These are phyloP conservation scores for Epichloe sibirici DNA, from an alignment of 2,329 filamentous ascomycete species.

Conservation along the genomic window DNA sequence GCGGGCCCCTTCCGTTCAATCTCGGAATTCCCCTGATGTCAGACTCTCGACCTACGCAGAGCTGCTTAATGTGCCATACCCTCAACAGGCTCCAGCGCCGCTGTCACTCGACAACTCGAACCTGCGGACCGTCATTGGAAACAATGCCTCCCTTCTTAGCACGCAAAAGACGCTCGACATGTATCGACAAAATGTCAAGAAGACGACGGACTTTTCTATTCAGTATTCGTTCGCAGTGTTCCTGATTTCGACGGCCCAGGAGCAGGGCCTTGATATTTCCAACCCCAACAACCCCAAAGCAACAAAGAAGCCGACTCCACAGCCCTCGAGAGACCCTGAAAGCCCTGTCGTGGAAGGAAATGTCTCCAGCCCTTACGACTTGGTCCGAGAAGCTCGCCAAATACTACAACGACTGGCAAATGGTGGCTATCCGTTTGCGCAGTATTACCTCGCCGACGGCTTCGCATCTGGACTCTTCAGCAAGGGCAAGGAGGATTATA, in stretches of 20 bases:
- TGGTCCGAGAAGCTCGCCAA: constrained; percentile 76
- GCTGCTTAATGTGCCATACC: constrained; percentile 59
- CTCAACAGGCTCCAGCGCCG: constrained; percentile 59
- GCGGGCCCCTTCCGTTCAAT: constrained; percentile 36
- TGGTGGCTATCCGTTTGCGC: constrained; percentile 86
- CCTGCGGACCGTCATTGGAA: constrained; percentile 67
- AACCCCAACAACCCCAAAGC: constrained; percentile 32
- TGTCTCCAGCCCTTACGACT: constrained; percentile 46
- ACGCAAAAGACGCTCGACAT: constrained; percentile 92
- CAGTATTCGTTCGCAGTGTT: constrained; percentile 97
- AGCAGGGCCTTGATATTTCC: constrained; percentile 49
- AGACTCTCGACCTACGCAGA: constrained; percentile 44
- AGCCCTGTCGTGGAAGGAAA: constrained; percentile 33
- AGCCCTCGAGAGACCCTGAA: constrained; percentile 33
- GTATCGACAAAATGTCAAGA: constrained; percentile 95
- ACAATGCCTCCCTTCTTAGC: constrained; percentile 81
- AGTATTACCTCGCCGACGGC: constrained; percentile 94
- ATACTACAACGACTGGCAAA: constrained; percentile 81
- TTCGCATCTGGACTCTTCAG: constrained; percentile 90
- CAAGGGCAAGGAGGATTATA: constrained; percentile 86
- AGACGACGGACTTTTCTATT: constrained; percentile 79
- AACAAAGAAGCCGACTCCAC: constrained; percentile 31
- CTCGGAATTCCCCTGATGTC: constrained; percentile 43
- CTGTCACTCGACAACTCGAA: constrained; percentile 68
- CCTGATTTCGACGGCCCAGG: constrained; percentile 78